Percentiles rank a stretch among this genome's conserved stretches.
Evolutionary conservation across 257 asterid genomes (phyloP).

Genomic region (Verbascum thapsus): DNA sequence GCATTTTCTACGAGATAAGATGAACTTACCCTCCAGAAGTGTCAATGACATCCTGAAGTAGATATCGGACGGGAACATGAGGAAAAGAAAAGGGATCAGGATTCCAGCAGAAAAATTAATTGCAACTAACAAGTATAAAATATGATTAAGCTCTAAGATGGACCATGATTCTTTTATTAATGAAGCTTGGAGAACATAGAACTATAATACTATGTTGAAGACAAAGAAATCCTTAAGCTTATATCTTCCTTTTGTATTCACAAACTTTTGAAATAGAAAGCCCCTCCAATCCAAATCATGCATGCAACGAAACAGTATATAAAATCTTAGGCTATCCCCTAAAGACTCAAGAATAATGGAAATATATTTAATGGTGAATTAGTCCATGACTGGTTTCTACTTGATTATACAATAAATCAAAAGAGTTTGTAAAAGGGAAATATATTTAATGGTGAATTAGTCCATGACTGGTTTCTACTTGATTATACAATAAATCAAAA

Average conservation of each 20-base stretch:
- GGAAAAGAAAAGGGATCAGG: slow-evolving; percentile 20
- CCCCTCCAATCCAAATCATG: neutral
- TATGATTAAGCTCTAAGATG: slow-evolving; percentile 11
- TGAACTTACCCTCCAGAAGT: slow-evolving; percentile 84
- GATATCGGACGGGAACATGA: neutral
- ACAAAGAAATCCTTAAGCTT: neutral
- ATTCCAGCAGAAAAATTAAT: neutral
- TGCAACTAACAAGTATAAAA: slow-evolving; percentile 3
- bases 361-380: too few species aligned
- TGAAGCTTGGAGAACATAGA: slow-evolving; percentile 17
- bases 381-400: too few species aligned
- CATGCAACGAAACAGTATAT: neutral
- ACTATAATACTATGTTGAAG: slow-evolving; percentile 2
- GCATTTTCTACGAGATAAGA: neutral
- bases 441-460: too few species aligned
- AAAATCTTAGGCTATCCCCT: too few species aligned
- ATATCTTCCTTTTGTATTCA: neutral
- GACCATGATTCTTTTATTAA: slow-evolving; percentile 10
- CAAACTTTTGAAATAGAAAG: neutral
- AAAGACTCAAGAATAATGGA: too few species aligned
- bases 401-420: too few species aligned
- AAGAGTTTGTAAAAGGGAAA: too few species aligned
- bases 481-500: too few species aligned
- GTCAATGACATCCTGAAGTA: slow-evolving; percentile 73
- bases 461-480: too few species aligned